These are phyloP conservation scores for Aristolochia contorta DNA, from an alignment of 164 flowering plant genomes.

Conservation along the genomic window DNA sequence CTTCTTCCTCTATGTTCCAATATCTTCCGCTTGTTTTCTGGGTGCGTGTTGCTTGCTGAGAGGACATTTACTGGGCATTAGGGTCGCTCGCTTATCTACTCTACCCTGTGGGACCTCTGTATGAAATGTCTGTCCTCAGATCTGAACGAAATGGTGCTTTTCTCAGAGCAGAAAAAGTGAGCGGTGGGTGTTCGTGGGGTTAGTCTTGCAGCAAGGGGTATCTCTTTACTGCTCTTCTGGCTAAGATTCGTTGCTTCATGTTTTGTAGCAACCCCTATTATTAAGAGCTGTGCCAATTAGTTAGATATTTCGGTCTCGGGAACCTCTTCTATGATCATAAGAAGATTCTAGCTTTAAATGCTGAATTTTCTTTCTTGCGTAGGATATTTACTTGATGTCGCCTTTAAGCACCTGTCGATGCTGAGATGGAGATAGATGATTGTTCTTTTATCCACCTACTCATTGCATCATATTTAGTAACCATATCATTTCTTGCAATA, in stretches of 20 bases:
- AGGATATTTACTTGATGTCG: no score
- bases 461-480: slow-evolving; percentile 1
- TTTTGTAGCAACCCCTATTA: slow-evolving; percentile 11
- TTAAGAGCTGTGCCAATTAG: not conserved
- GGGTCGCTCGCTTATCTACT: not conserved
- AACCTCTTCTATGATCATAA: no score
- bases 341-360: not conserved
- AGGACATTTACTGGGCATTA: no score
- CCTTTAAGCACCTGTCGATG: no score
- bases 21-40: slow-evolving; percentile 6
- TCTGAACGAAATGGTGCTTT: slow-evolving; percentile 26
- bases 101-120: slow-evolving; percentile 39
- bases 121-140: slow-evolving; percentile 28
- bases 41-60: no score
- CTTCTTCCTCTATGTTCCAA: not conserved
- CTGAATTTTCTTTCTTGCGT: no score
- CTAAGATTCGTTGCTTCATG: slow-evolving; percentile 15
- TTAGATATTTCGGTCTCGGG: no score
- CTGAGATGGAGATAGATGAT: no score
- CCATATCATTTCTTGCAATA: not conserved
- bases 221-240: slow-evolving; percentile 16
- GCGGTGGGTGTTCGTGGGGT: slow-evolving; percentile 14
- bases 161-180: slow-evolving; percentile 6
- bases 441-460: no score
- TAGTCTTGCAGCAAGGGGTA: slow-evolving; percentile 26